phyloP scores from a whole-genome alignment of 1,284 basidiomycete species.

The Blastosporella zonata region DNA sequence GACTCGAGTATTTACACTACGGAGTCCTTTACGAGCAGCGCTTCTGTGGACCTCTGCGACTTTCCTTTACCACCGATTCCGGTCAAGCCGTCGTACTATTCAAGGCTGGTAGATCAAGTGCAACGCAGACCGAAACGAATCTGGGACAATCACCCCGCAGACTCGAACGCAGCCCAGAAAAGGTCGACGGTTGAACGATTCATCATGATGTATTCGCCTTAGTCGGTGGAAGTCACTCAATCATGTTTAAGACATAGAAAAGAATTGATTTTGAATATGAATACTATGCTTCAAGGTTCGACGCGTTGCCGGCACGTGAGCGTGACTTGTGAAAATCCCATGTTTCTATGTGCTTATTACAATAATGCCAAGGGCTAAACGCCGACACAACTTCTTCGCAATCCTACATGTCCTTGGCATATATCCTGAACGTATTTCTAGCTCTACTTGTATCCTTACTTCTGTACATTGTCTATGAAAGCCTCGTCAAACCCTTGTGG shows the following conservation, averaged over 20 bases:
- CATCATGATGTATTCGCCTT: constrained; percentile 22
- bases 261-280: too few relatives aligned
- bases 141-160: constrained; percentile 18
- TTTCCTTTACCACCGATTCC: constrained; percentile 42
- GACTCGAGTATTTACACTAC: constrained; percentile 31
- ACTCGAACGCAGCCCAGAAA: constrained; percentile 18
- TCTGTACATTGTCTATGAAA: constrained; percentile 28
- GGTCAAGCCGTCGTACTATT: constrained; percentile 15
- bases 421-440: constrained; percentile 20
- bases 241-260: too few relatives aligned
- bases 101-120: constrained; percentile 19
- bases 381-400: not conserved
- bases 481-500: constrained; percentile 38
- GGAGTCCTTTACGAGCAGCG: constrained; percentile 32
- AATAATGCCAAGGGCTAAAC: not conserved
- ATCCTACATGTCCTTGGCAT: constrained; percentile 9
- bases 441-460: constrained; percentile 25
- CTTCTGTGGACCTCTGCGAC: constrained; percentile 38
- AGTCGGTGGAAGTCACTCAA: too few relatives aligned
- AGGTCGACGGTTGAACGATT: constrained; percentile 26
- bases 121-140: constrained; percentile 12
- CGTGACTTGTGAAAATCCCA: not conserved
- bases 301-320: not conserved
- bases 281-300: not conserved
- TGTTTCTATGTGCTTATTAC: not conserved